Evolutionary conservation across 169 alveolate species (phyloP), one percentile per base, ranked within the genome.

Genomic region (Fabrea salina): DNA sequence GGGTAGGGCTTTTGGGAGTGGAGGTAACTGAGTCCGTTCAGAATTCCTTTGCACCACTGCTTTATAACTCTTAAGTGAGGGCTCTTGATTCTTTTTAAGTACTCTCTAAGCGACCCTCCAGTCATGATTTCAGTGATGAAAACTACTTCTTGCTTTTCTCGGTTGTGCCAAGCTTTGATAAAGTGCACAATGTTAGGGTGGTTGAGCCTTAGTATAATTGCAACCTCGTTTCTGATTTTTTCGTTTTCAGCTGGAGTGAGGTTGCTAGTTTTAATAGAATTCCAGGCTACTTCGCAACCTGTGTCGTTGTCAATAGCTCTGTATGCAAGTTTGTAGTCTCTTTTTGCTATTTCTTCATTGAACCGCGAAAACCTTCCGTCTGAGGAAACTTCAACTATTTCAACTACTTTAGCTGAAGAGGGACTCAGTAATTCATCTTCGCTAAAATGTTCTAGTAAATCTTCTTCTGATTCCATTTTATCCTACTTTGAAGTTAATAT

Each of bases 51-150:
- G 75, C 96, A 92, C 97, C 97, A 93, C 58, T 82, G 75, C 83
- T 92, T 89, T 7, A 95, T 84, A 8, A 95, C 95, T 84, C 90
- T 89, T 77, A 93, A 84, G 75, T 92, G 86, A 11, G 96, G 92
- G 57, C 79, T 87, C 57, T 86, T 87, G n/a, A 88, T 67, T 39
- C 92, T 79, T 78, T 88, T 89, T 53, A 87, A 76, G 82, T 91
- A 92, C 66, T 85, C 80, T 72, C 93, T 80, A 50, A 95, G 86
- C 8, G 96, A 86, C 6, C 97, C 97, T 43, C 96, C 97, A 30
- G 95, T 90, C 40, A 93, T 86, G 79, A 94, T 86, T 84, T 95
- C 98, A 25, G 97, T 95, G 49, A 95, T 93, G 77, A 93, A 90
- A 19, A 92, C 89, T 7, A 95, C 93, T 84, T 91, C 93, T 35